Conservation (phyloP, 371 early-diverging fungal species). For the Entomophthora muscae region DNA sequence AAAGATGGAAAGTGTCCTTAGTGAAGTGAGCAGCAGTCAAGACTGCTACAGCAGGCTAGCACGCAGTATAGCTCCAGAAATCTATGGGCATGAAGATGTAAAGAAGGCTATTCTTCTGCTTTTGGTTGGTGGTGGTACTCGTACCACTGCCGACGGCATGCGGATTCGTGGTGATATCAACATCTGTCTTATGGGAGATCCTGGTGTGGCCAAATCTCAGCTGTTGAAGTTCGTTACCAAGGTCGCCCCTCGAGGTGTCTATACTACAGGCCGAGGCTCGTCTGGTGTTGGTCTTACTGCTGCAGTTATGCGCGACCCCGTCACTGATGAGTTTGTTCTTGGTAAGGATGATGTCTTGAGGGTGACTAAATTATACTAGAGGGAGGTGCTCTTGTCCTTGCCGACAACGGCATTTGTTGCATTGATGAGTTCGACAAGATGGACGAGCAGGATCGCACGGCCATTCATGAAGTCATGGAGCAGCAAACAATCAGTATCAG, state of each 20-base stretch:
- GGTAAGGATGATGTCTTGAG: constrained; percentile 18
- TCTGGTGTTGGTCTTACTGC: constrained; percentile 95
- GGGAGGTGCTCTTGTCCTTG: constrained; percentile 82
- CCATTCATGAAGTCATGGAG: constrained; percentile 95
- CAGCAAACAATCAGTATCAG: constrained; percentile 85
- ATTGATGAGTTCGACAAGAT: constrained; percentile 93
- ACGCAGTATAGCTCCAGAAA: constrained; percentile 89
- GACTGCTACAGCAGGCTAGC: constrained; percentile 75
- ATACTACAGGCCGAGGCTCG: constrained; percentile 81
- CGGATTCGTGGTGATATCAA: constrained; percentile 93
- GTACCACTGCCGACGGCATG: constrained; percentile 77
- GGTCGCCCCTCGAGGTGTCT: constrained; percentile 79
- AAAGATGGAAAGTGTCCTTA: constrained; percentile 37
- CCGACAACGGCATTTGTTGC: constrained; percentile 85
- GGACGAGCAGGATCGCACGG: constrained; percentile 75
- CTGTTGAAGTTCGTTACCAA: constrained; percentile 73
- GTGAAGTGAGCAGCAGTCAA: constrained; percentile 39
- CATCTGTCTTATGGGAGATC: constrained; percentile 96
- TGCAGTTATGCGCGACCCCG: constrained; percentile 66
- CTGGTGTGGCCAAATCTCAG: constrained; percentile 94
- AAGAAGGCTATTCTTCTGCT: constrained; percentile 83
- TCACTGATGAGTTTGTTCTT: constrained; percentile 74
- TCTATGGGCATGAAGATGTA: constrained; percentile 93
- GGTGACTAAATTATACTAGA: constrained; percentile 22
- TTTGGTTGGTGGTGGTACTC: constrained; percentile 78